Base-by-base conservation (phyloP, 768 basidiomycete species). In the Xerocomus potaroensis region DNA sequence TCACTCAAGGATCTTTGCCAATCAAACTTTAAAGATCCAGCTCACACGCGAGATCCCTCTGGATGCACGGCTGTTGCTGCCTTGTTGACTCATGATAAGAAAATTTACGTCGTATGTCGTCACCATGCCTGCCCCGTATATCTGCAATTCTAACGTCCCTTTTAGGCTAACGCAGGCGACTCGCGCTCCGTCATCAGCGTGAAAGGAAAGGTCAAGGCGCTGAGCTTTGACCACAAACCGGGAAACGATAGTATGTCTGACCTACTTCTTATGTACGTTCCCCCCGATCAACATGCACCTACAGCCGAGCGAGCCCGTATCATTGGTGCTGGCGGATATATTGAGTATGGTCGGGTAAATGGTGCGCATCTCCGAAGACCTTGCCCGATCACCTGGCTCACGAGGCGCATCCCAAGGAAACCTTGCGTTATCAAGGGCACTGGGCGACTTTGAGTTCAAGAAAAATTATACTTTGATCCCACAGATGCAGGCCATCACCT, bases 391-490 rank as follows among this genome's bases (percentile, higher is more conserved):
- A 15, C 32, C 18, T 16, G 10, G 6, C 47, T 58, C n/a, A 33
- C 47, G 4, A 39, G 30, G 2, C 33, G 9, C 18, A 11, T 9
- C 10, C 24, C 12, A 58, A 96, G 94, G 95, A 53, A 98, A 98
- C 63, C 82, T 99, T 47, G 95, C 96, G 0, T 71, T 98, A 31
- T 94, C 94, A 14, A 79, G 96, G 57, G 96, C 96, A 4, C 71
- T 99, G 22, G 96, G 96, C 45, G 96, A 99, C 66, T 98, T 99
- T 64, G 92, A 96, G 54, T 99, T 96, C 78, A 99, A 99, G 76
- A 93, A 95, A 71, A 95, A 94, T 62, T 79, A 80, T 40, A 68
- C 77, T 15, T 67, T 97, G 9, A 67, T 78, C 33, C 84, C 94
- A 15, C 95, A 98, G 69, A 79, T 81, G 41, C 96, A 99, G 68